These are phyloP conservation scores for Erythrobasidium yunnanense DNA, from an alignment of 768 basidiomycete genomes.

Conservation along the genomic window DNA sequence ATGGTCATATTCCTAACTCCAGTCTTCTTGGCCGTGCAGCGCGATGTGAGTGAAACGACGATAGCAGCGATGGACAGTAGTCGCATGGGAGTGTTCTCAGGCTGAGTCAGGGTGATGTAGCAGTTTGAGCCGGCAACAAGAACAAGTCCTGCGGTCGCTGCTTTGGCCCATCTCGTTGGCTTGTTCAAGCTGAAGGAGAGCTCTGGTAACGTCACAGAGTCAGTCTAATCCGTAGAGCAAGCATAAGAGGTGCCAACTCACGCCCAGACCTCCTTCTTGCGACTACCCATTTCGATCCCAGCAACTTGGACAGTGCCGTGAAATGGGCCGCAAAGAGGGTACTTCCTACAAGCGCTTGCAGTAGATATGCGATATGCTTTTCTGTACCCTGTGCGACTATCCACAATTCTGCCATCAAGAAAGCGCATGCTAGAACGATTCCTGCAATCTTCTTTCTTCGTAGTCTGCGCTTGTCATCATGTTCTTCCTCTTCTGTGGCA, in stretches of 20 bases:
- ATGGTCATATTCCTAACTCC: background rate
- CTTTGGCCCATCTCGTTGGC: no score
- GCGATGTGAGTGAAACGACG: background rate
- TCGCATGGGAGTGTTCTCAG: background rate
- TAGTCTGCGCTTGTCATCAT: background rate
- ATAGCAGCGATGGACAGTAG: background rate
- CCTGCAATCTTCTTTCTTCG: background rate
- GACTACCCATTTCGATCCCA: background rate
- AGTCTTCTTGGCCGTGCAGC: background rate
- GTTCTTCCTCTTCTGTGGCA: background rate
- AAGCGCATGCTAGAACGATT: background rate
- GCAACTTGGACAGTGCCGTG: background rate
- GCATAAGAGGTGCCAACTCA: background rate
- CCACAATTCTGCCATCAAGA: background rate
- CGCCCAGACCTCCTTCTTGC: background rate
- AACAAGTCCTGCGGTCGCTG: background rate
- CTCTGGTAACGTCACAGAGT: background rate
- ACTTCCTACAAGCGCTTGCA: background rate
- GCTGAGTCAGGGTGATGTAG: background rate
- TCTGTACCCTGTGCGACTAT: background rate
- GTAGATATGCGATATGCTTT: background rate
- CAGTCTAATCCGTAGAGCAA: background rate
- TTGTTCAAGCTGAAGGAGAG: background rate
- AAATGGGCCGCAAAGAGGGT: background rate
- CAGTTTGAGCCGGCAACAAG: background rate